Base-by-base conservation (phyloP, 306 rosid species). In the Cucumis hystrix region DNA sequence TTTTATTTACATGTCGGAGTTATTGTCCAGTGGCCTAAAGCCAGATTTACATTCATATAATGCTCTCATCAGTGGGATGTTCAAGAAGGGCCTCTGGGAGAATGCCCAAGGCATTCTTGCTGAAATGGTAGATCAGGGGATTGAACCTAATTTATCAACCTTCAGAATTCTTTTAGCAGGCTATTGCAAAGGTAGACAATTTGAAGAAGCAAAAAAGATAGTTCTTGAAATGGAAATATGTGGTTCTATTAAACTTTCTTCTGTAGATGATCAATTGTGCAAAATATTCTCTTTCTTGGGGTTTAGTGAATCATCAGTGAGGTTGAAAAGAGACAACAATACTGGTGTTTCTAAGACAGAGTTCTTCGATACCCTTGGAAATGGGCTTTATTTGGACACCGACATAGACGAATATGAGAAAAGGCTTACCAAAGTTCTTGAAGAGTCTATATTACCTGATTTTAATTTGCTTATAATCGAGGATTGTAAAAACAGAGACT, bases 371-470 rank as follows among this genome's bases (percentile, higher is more conserved):
- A 79, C 80, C 77, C 85, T 92, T 64, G 98, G 98, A 64, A 95
- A 92, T 80, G 97, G 97, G 43, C 97, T 95, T 80, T 95, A 95
- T 86, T 83, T 95, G 82, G 98, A 95, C 77, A 77, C 96, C 0
- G 90, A 95, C 82, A 80, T 87, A 72, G 95, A 84, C 74, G 88
- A 83, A 82, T 95, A 80, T 85, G 97, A 95, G 77, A 87, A 83
- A 17, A 91, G 75, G 58, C 63, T 95, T 54, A 71, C 74, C 23
- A 10, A 40, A 58, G 80, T 89, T 81, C 91, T 95, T 21, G 90
- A 87, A 80, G 93, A 89, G 61, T 83, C 91, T 55, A 45, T 85
- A 71, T 52, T 92, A 18, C 92, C 93, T 2, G 83, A 90, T 82
- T 90, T 87, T 83, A 85, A 80, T 74, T 81, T 85, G 45, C 77